These are phyloP conservation scores for Sclerotinia spermophila DNA, from an alignment of 2,329 filamentous ascomycete species.

Conservation along the genomic window DNA sequence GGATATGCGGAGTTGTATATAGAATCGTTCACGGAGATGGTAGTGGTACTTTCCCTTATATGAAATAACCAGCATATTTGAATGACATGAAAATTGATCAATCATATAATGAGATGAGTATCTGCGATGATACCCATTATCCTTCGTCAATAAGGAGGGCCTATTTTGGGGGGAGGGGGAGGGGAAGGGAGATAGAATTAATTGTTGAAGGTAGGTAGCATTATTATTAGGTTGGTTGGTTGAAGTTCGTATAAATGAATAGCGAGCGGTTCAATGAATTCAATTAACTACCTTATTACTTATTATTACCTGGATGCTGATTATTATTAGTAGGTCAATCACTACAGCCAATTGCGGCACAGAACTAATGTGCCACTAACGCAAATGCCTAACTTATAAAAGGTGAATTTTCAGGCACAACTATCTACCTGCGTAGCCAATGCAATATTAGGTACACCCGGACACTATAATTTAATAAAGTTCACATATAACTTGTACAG, in stretches of 20 bases:
- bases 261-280: background rate
- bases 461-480: no score
- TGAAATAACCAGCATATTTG: slow-evolving; percentile 28
- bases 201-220: background rate
- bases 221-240: background rate
- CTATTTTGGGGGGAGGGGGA: background rate
- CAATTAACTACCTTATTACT: background rate
- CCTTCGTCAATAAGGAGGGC: background rate
- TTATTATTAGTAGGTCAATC: no score
- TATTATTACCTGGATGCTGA: no score
- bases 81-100: background rate
- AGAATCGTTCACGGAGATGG: slow-evolving; percentile 18
- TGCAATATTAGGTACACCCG: background rate
- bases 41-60: slow-evolving; percentile 22
- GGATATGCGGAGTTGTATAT: background rate
- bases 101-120: background rate
- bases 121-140: background rate
- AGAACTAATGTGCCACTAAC: background rate
- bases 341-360: background rate
- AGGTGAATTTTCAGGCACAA: background rate
- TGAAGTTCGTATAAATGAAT: background rate
- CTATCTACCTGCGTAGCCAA: background rate
- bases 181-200: no score
- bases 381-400: background rate
- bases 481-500: background rate